Evolutionary conservation across 495 filamentous ascomycete species (phyloP).

Genomic region (Neurospora pannonica): DNA sequence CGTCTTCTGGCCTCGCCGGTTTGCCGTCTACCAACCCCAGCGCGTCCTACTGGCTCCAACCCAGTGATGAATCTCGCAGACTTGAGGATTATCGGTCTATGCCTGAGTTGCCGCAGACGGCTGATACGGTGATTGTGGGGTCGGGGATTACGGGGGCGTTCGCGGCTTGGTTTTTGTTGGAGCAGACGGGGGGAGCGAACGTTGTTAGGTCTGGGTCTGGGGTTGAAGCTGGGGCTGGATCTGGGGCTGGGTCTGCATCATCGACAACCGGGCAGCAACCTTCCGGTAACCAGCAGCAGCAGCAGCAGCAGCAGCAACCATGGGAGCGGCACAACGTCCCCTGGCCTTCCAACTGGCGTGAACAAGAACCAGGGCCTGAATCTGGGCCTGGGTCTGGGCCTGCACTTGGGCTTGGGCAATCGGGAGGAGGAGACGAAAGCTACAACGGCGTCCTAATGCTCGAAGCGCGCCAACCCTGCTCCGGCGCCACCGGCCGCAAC

Average conservation of each 20-base stretch:
- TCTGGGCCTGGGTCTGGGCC: background rate
- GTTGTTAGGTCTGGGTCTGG: conserved; percentile 44
- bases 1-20: conserved; percentile 23
- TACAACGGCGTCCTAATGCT: conserved; percentile 51
- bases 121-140: conserved; percentile 61
- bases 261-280: background rate
- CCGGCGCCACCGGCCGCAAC: conserved; percentile 31
- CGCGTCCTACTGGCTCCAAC: conserved; percentile 62
- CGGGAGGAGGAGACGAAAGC: background rate
- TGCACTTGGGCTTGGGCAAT: background rate
- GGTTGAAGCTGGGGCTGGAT: background rate
- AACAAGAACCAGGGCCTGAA: too few relatives aligned
- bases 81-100: conserved; percentile 54
- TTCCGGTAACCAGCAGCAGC: background rate
- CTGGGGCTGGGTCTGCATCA: background rate
- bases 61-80: conserved; percentile 38
- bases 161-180: conserved; percentile 52
- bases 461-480: conserved; percentile 41
- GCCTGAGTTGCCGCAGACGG: conserved; percentile 45
- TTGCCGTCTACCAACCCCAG: conserved; percentile 49
- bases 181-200: conserved; percentile 24
- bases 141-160: conserved; percentile 63
- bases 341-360: background rate
- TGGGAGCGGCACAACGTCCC: conserved; percentile 12
- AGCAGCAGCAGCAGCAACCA: background rate